These are phyloP conservation scores for Saccharomycopsis fermentans DNA, from an alignment of 805 yeast species.

Conservation along the genomic window DNA sequence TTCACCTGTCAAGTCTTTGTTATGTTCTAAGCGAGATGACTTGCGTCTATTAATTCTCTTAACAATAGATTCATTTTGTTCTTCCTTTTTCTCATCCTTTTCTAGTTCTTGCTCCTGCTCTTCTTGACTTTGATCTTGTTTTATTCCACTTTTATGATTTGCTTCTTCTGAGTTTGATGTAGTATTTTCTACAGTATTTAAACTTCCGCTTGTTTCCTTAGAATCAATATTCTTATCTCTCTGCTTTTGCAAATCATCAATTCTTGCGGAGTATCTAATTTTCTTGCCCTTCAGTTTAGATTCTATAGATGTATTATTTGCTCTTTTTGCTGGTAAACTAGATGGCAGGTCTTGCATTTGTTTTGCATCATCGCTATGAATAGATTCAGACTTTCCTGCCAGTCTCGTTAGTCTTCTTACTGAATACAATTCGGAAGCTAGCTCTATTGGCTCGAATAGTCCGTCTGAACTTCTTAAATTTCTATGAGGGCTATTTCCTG, in stretches of 20 bases:
- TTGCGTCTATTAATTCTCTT: neutral
- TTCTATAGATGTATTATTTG: neutral
- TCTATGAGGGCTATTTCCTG: neutral
- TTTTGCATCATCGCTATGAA: neutral
- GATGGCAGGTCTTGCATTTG: neutral
- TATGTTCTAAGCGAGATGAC: neutral
- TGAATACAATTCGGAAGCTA: neutral
- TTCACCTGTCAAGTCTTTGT: neutral
- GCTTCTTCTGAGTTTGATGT: constrained; percentile 10
- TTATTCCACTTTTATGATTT: neutral
- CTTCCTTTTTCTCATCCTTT: neutral
- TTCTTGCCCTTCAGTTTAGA: neutral
- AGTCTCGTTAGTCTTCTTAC: neutral
- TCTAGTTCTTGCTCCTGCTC: neutral
- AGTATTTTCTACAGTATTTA: constrained; percentile 1
- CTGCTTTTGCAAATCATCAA: neutral
- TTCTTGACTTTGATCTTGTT: neutral
- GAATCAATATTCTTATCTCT: neutral
- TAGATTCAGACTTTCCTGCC: neutral
- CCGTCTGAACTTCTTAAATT: neutral
- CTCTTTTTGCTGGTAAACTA: neutral
- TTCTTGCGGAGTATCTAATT: constrained; percentile 8
- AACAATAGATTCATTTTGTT: neutral
- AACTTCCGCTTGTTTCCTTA: neutral
- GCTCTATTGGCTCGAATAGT: neutral